Evolutionary conservation across 2,329 filamentous ascomycete species (phyloP), one percentile per base, ranked within the genome.

Genomic region (Exophiala viscosa): DNA sequence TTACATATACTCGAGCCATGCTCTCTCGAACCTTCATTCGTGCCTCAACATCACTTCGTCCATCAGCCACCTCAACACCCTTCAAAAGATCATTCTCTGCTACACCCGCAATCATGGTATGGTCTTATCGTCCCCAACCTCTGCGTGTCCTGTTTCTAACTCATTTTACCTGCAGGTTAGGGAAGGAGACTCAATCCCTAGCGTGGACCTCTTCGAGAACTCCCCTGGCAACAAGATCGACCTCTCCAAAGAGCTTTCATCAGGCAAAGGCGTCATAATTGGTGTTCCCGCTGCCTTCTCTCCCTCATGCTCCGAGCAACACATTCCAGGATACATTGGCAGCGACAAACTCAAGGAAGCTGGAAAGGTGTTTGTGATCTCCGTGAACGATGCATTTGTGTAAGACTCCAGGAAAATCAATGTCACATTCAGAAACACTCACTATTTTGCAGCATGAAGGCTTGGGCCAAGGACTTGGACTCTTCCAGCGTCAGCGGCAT

Each of bases 331-430:
- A 50, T 97, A 90, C 74, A 49, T 96, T 70, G 84, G 83, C 66
- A 87, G 89, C 67, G 58, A 60, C 34, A 83, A 85, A 69, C 79
- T 95, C 63, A 88, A 88, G 74, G 78, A 85, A 55, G 89, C 88
- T 28, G 91, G 90, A 44, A 79, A 87, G 65, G 88, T 96, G 41
- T 95, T 95, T 66, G 89, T 97, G 36, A 84, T 97, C 51, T 85
- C 88, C 13, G 91, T 96, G 67, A 97, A 97, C 69, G 92, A 97
- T 69, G 83, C 90, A 15, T 96, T 96, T 69, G 91, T 96, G 88
- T 95, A 77, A 73, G 87, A 43, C 6, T 15, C 10, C 23, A 38
- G n/a, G 74, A 42, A 39, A 41, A 32, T 31, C 18, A 11, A 10
- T 40, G 40, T 15, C 20, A n/a, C 10, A 2, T 28, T 8, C 28